Conservation (phyloP, 2,329 filamentous ascomycete species). For the Aureobasidium vineae region DNA sequence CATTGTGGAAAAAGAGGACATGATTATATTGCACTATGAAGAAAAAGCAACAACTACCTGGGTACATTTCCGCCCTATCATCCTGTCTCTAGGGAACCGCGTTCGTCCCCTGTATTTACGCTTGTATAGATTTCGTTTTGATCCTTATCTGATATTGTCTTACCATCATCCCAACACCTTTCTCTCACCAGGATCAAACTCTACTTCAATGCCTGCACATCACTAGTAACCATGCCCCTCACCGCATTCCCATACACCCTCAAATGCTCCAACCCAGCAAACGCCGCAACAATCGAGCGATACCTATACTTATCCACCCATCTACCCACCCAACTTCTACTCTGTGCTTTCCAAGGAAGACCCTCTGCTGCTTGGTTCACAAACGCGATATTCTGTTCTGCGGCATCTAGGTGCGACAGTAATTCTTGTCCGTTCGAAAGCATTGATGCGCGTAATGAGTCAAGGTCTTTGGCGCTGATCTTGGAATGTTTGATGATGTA, state of each 20-base stretch:
- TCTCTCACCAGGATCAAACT: neutral
- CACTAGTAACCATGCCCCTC: neutral
- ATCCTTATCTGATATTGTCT: neutral
- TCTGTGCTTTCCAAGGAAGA: neutral
- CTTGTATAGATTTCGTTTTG: neutral
- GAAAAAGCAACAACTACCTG: slow-evolving; percentile 15
- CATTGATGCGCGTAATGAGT: neutral
- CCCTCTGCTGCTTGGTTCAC: neutral
- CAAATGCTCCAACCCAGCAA: neutral
- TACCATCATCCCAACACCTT: neutral
- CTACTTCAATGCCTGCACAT: neutral
- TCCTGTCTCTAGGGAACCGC: neutral
- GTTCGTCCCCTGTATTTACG: neutral
- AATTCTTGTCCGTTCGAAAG: neutral
- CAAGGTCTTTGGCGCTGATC: neutral
- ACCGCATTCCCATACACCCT: neutral
- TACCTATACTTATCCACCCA: neutral
- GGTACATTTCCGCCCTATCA: neutral
- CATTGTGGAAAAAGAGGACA: neutral
- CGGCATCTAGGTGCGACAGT: neutral
- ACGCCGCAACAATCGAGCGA: neutral
- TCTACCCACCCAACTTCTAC: neutral
- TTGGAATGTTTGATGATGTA: neutral
- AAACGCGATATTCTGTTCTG: neutral
- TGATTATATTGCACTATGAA: neutral